These are phyloP conservation scores for Multifurca ochricompacta DNA, from an alignment of 768 basidiomycete species.

Conservation along the genomic window DNA sequence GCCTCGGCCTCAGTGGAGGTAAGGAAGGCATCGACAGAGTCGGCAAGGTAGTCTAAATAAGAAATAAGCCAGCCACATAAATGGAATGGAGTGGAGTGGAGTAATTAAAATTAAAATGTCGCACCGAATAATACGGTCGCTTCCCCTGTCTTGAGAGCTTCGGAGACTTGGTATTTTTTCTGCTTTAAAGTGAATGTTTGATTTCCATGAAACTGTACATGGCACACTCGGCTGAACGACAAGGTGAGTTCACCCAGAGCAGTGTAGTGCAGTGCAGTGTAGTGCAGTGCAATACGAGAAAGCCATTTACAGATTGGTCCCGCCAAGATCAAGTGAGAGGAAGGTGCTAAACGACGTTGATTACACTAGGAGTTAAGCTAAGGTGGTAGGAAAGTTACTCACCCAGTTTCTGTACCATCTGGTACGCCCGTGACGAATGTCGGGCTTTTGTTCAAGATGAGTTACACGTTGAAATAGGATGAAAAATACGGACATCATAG, in stretches of 20 bases:
- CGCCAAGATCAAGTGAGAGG: conserved; percentile 92
- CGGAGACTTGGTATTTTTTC: conserved; percentile 96
- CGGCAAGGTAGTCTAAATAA: conserved; percentile 88
- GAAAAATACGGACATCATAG: conserved; percentile 67
- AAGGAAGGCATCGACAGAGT: conserved; percentile 92
- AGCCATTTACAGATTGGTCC: conserved; percentile 82
- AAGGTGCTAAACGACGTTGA: conserved; percentile 59
- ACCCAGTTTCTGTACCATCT: conserved; percentile 91
- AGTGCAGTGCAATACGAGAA: not conserved
- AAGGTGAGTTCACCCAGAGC: conserved; percentile 9
- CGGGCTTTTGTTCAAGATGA: too few relatives aligned
- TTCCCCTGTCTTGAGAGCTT: conserved; percentile 88
- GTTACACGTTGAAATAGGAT: not conserved
- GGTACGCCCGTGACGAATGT: conserved; percentile 95
- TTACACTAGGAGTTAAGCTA: too few relatives aligned
- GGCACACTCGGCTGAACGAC: conserved; percentile 78
- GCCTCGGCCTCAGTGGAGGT: conserved; percentile 54
- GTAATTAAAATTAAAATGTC: conserved; percentile 15
- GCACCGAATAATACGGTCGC: conserved; percentile 79
- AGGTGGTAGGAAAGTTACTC: conserved; percentile 22
- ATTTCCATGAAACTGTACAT: conserved; percentile 85
- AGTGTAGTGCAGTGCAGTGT: too few relatives aligned
- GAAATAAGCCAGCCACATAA: too few relatives aligned
- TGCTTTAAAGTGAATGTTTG: conserved; percentile 85
- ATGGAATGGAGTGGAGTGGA: not conserved